A percentile compares a stretch with the other conserved stretches of the same genome.
Conservation (phyloP, 2,329 filamentous ascomycete species). For the Talaromyces funiculosus region DNA sequence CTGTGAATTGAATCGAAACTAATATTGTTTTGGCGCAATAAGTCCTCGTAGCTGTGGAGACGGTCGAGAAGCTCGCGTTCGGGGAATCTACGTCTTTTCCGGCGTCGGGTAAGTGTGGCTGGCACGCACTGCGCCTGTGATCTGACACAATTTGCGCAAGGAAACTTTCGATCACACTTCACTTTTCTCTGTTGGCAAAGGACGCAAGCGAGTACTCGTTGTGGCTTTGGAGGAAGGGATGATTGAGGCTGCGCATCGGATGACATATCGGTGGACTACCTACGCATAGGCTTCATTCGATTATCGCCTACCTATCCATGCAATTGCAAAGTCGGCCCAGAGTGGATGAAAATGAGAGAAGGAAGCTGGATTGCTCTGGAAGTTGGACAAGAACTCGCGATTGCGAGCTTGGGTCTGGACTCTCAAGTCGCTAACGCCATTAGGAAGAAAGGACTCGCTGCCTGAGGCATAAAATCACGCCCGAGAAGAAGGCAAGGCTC, state of each 20-base stretch:
- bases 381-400: background rate
- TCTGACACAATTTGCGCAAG: constrained; percentile 64
- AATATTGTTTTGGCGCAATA: constrained; percentile 62
- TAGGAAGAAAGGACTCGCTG: background rate
- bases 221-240: constrained; percentile 3
- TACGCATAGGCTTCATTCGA: background rate
- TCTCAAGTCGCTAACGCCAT: background rate
- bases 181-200: constrained; percentile 72
- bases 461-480: background rate
- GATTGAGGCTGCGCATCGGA: background rate
- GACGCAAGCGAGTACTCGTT: constrained; percentile 49
- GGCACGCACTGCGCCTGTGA: constrained; percentile 55
- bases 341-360: too few species aligned
- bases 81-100: constrained; percentile 54
- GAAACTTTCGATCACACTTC: constrained; percentile 66
- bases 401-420: background rate
- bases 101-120: constrained; percentile 46
- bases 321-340: too few species aligned
- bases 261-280: background rate
- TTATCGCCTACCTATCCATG: background rate
- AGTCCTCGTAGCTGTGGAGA: constrained; percentile 61
- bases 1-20: constrained; percentile 61
- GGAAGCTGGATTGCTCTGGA: background rate
- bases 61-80: constrained; percentile 66
- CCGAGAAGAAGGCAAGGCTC: background rate